Base-by-base conservation (phyloP, 2,329 filamentous ascomycete species). In the Calonectria hawksworthii region DNA sequence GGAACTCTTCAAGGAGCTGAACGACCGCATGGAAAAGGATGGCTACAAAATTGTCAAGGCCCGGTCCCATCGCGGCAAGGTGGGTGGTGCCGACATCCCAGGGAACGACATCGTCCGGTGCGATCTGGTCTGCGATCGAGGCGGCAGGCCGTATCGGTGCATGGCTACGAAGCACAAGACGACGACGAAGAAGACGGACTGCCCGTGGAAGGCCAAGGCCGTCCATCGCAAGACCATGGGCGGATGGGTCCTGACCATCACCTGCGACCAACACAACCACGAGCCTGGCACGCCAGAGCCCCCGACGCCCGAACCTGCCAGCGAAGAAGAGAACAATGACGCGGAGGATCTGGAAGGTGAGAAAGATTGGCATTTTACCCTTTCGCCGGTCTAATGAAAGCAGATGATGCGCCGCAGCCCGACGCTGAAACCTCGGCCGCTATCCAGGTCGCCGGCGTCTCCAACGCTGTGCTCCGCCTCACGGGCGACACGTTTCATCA, bases 11-110 rank as follows among this genome's bases (percentile, higher is more conserved):
- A 81, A 81, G 52, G 82, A 86, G 44, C 81, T 88, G 50, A 87
- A 84, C 74, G 81, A 82, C 67, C 84, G 84, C 41, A 87, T 87
- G 83, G 82, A 85, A 72, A 86, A 86, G 77, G 84, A 87, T 72
- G 86, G 86, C 73, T 88, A 87, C 84, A 87, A 87, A 75, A 85
- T 88, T 69, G 86, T 88, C 82, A 87, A 87, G 79, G 83, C 85
- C 36, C 83, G 86, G 73, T 87, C 86, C 32, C 86, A 88, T 78
- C 85, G 86, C 74, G 83, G 84, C 73, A 84, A 85, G 67, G 82
- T 86, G 73, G 85, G 85, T 59, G 86, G 85, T 54, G 83, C 85
- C 44, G 84, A 86, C 77, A 82, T 85, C 68, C 85, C 85, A 63
- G 83, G 82, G n/a, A 87, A 86, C 77, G 85, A 86, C 54, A 86